These are phyloP conservation scores for Aspergillus sp. DNA, from an alignment of 2,329 filamentous ascomycete genomes.

Conservation along the genomic window DNA sequence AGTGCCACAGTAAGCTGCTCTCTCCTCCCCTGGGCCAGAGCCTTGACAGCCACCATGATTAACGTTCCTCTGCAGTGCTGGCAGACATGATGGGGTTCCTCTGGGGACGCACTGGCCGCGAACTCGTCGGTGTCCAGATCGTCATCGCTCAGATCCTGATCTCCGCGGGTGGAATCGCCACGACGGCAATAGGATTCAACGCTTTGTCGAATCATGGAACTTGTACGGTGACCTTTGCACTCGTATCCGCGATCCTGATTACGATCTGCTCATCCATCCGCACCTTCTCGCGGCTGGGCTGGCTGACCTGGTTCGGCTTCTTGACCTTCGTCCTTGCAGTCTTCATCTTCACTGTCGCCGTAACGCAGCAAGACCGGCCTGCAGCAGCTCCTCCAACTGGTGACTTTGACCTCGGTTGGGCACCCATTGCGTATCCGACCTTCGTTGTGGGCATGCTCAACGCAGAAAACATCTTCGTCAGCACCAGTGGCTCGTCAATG, in stretches of 20 bases:
- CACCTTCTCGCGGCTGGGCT: constrained; percentile 61
- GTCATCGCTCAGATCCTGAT: constrained; percentile 60
- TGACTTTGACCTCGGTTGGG: constrained; percentile 59
- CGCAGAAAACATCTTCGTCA: constrained; percentile 60
- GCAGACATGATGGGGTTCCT: constrained; percentile 61
- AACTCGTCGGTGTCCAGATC: constrained; percentile 57
- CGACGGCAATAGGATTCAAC: constrained; percentile 60
- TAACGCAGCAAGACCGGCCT: constrained; percentile 58
- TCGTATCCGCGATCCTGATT: constrained; percentile 52
- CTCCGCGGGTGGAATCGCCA: constrained; percentile 58
- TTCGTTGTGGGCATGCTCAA: constrained; percentile 61
- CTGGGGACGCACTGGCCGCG: constrained; percentile 52
- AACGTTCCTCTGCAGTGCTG: constrained; percentile 19
- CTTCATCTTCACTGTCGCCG: constrained; percentile 59
- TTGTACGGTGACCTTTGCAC: constrained; percentile 59
- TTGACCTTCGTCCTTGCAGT: constrained; percentile 58
- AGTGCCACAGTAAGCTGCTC: constrained; percentile 46
- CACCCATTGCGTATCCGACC: constrained; percentile 55
- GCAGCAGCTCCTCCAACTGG: constrained; percentile 61
- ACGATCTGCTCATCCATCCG: constrained; percentile 51
- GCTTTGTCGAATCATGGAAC: constrained; percentile 57
- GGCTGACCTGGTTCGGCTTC: constrained; percentile 63
- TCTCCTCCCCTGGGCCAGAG: no score
- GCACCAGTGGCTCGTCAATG: constrained; percentile 58
- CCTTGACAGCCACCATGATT: no score